phyloP scores from a whole-genome alignment of 495 filamentous ascomycete species.

The Haplographium delicatum region DNA sequence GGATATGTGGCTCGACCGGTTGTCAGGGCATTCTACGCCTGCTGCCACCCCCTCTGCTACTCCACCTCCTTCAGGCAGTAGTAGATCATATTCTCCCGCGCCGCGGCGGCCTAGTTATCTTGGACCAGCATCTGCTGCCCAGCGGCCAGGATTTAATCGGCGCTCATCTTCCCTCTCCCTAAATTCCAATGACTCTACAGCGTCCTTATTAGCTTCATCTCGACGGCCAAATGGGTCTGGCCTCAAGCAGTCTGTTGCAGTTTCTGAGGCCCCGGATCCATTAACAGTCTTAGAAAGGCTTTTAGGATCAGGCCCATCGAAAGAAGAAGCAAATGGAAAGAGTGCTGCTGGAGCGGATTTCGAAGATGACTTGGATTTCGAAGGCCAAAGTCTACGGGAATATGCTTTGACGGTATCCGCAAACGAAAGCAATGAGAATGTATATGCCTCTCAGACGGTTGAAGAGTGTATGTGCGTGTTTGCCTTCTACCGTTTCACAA shows the following conservation, averaged over 20 bases:
- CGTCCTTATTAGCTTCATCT: slow-evolving; percentile 59
- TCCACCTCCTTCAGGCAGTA: slow-evolving; percentile 48
- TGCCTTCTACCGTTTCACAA: slow-evolving; percentile 2
- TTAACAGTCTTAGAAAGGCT: slow-evolving; percentile 67
- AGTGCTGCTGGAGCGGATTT: slow-evolving; percentile 32
- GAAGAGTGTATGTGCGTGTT: slow-evolving; percentile 72
- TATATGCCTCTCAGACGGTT: slow-evolving; percentile 60
- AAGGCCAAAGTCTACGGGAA: slow-evolving; percentile 65
- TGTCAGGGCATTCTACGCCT: slow-evolving; percentile 65
- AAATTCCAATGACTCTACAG: slow-evolving; percentile 64
- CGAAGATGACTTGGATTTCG: slow-evolving; percentile 69
- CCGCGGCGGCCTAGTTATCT: slow-evolving; percentile 56
- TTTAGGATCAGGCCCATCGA: slow-evolving; percentile 43
- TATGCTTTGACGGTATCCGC: slow-evolving; percentile 47
- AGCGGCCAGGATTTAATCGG: slow-evolving; percentile 55
- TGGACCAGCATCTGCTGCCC: slow-evolving; percentile 47
- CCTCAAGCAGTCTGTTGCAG: slow-evolving; percentile 51
- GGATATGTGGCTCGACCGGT: slow-evolving; percentile 84
- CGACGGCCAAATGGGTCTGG: slow-evolving; percentile 60
- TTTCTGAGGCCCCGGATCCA: slow-evolving; percentile 60
- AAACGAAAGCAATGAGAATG: slow-evolving; percentile 34
- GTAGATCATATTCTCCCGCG: slow-evolving; percentile 65
- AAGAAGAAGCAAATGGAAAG: slow-evolving; percentile 5
- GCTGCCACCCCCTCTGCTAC: slow-evolving; percentile 56
- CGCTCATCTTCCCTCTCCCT: slow-evolving; percentile 61